phyloP scores from a whole-genome alignment of 2,329 filamentous ascomycete genomes.

The Colletotrichum chrysophilum region DNA sequence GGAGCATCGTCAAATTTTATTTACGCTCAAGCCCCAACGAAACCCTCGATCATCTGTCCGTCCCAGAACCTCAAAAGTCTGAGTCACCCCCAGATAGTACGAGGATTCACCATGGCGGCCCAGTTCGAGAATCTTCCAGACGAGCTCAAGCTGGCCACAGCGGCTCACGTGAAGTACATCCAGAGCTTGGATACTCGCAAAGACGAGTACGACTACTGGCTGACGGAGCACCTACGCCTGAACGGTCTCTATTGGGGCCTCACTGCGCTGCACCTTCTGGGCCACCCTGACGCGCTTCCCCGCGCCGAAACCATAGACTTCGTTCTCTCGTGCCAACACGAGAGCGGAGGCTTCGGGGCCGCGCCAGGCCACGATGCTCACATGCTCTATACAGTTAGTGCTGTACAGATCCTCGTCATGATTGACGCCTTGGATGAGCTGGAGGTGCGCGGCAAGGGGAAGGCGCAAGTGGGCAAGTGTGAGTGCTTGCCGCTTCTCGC shows the following conservation, averaged over 20 bases:
- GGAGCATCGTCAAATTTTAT: background rate
- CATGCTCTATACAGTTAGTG: slow-evolving; percentile 94
- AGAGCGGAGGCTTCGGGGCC: slow-evolving; percentile 89
- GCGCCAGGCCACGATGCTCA: slow-evolving; percentile 95
- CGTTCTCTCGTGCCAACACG: slow-evolving; percentile 92
- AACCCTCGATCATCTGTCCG: background rate
- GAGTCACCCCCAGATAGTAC: background rate
- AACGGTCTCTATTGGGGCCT: slow-evolving; percentile 98
- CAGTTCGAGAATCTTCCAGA: slow-evolving; percentile 39
- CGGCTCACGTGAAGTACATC: slow-evolving; percentile 86
- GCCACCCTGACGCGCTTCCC: slow-evolving; percentile 80
- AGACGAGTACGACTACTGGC: slow-evolving; percentile 96
- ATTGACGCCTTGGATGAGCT: slow-evolving; percentile 85
- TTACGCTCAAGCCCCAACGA: background rate
- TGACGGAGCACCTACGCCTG: slow-evolving; percentile 94
- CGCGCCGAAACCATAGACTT: slow-evolving; percentile 85
- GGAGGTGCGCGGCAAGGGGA: slow-evolving; percentile 73
- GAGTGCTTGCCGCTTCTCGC: slow-evolving; percentile 41
- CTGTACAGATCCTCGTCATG: slow-evolving; percentile 89
- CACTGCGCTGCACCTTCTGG: slow-evolving; percentile 84
- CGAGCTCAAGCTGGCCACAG: slow-evolving; percentile 52
- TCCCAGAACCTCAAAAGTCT: background rate
- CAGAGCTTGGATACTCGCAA: slow-evolving; percentile 89
- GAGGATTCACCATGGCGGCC: slow-evolving; percentile 33
- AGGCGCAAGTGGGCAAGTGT: slow-evolving; percentile 80